These are phyloP conservation scores for Fraxinus sp. DNA, from an alignment of 305 asterid species.

Conservation along the genomic window DNA sequence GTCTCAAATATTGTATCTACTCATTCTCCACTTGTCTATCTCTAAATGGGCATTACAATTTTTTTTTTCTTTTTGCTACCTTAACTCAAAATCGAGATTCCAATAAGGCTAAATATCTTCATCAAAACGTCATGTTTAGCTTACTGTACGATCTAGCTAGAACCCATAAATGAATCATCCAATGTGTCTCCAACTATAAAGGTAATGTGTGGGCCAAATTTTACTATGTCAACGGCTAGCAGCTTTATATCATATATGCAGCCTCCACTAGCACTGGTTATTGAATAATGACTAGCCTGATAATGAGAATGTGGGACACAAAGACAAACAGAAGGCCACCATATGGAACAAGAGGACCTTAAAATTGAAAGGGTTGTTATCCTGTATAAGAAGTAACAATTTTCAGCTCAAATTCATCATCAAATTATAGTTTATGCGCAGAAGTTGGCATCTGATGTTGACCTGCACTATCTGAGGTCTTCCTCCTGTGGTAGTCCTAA, in stretches of 20 bases:
- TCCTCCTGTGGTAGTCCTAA: background rate
- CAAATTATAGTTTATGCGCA: background rate
- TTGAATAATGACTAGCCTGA: background rate
- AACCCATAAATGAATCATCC: background rate
- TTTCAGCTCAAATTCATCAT: background rate
- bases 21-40: background rate
- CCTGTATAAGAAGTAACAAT: background rate
- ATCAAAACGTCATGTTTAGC: background rate
- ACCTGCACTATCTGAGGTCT: background rate
- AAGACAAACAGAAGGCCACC: background rate
- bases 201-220: conserved; percentile 17
- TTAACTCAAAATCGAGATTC: background rate
- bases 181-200: background rate
- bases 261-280: conserved; percentile 11
- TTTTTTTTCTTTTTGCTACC: background rate
- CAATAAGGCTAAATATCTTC: background rate
- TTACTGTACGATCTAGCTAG: background rate
- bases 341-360: background rate
- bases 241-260: background rate
- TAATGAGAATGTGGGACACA: background rate
- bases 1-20: background rate
- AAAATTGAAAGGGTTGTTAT: background rate
- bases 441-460: background rate
- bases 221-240: background rate
- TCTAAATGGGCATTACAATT: background rate